Conservation (phyloP, 2,329 filamentous ascomycete genomes). For the Metarhizium brunneum region DNA sequence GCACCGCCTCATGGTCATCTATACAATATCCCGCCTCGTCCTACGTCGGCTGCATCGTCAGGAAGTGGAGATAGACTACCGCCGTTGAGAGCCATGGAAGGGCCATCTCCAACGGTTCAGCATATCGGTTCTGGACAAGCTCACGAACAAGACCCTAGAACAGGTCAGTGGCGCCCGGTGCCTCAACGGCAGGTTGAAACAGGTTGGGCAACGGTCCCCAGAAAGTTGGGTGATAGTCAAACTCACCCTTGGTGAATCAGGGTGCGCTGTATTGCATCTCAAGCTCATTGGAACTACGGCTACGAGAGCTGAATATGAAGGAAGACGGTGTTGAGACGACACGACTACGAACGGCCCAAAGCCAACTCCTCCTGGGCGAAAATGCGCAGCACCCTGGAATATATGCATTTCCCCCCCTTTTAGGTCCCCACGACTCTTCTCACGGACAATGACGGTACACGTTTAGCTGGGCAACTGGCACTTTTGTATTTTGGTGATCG, state of each 20-base stretch:
- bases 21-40: constrained; percentile 27
- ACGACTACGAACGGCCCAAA: not conserved
- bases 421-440: too few relatives aligned
- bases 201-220: constrained; percentile 25
- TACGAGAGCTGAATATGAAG: not conserved
- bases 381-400: not conserved
- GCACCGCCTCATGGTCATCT: constrained; percentile 30
- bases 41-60: constrained; percentile 27
- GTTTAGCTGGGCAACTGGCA: not conserved
- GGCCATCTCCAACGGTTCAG: constrained; percentile 12
- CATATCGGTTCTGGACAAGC: constrained; percentile 15
- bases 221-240: constrained; percentile 14
- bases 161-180: constrained; percentile 26
- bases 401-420: not conserved
- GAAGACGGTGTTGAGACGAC: not conserved
- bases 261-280: not conserved
- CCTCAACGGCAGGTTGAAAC: constrained; percentile 23
- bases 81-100: constrained; percentile 37
- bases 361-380: not conserved
- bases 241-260: constrained; percentile 1
- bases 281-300: not conserved
- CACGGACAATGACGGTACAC: not conserved
- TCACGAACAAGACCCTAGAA: constrained; percentile 25
- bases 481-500: not conserved
- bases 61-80: constrained; percentile 35